Evolutionary conservation across 2,329 filamentous ascomycete species (phyloP).

Genomic region (Trichoderma gracile): DNA sequence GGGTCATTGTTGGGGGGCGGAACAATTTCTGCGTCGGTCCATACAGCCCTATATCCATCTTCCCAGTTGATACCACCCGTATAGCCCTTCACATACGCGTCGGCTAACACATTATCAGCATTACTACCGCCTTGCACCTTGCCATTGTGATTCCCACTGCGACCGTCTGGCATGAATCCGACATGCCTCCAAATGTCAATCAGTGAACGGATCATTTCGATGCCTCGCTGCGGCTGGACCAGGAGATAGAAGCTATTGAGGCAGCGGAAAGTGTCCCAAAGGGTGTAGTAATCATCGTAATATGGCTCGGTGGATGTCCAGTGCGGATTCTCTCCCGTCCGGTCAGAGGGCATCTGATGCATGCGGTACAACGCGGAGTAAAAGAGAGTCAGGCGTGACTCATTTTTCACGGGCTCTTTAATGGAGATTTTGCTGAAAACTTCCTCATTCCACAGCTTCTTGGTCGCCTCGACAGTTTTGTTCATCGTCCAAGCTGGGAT

Average conservation of each 20-base stretch:
- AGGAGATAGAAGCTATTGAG: slow-evolving; percentile 24
- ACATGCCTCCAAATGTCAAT: slow-evolving; percentile 61
- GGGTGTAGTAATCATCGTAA: slow-evolving; percentile 61
- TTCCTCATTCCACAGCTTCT: slow-evolving; percentile 46
- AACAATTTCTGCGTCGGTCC: slow-evolving; percentile 56
- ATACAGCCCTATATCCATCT: slow-evolving; percentile 53
- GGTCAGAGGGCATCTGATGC: slow-evolving; percentile 62
- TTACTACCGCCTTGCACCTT: slow-evolving; percentile 60
- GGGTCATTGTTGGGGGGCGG: slow-evolving; percentile 53
- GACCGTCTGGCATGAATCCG: slow-evolving; percentile 55
- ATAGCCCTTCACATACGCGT: slow-evolving; percentile 56
- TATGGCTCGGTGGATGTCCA: slow-evolving; percentile 58
- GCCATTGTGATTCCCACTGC: slow-evolving; percentile 59
- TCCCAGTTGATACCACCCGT: slow-evolving; percentile 55
- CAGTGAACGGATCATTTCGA: slow-evolving; percentile 46
- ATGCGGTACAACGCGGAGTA: slow-evolving; percentile 62
- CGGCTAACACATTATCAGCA: slow-evolving; percentile 61
- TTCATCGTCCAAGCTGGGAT: slow-evolving; percentile 46
- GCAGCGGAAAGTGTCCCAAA: slow-evolving; percentile 58
- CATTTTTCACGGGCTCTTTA: slow-evolving; percentile 40
- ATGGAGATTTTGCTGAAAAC: slow-evolving; percentile 48
- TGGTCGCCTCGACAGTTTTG: slow-evolving; percentile 42
- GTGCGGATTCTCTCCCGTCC: slow-evolving; percentile 58
- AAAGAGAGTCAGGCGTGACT: slow-evolving; percentile 52
- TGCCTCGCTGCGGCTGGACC: slow-evolving; percentile 13